phyloP scores from a whole-genome alignment of 2,329 filamentous ascomycete species.

The Fusarium nisikadoi region DNA sequence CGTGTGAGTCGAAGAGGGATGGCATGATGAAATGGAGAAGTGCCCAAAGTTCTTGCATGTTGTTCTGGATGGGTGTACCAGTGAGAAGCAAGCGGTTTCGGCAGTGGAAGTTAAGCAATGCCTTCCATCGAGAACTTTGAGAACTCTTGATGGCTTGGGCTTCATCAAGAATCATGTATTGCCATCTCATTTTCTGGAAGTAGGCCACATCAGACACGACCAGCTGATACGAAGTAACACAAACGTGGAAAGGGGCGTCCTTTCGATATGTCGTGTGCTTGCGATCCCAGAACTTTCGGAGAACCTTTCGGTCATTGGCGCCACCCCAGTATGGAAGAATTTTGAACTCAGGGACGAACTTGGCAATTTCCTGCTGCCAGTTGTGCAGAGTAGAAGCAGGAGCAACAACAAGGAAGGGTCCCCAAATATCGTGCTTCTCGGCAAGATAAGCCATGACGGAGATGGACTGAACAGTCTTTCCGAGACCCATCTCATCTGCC shows the following conservation, averaged over 20 bases:
- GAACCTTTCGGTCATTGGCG: constrained; percentile 90
- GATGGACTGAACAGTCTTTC: constrained; percentile 98
- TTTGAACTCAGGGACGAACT: constrained; percentile 94
- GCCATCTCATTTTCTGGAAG: constrained; percentile 99
- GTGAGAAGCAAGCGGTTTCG: constrained; percentile 93
- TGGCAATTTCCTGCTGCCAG: constrained; percentile 98
- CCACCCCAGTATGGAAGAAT: constrained; percentile 98
- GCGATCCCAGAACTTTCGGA: constrained; percentile 98
- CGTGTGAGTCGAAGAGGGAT: constrained; percentile 94
- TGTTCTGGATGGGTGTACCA: constrained; percentile 98
- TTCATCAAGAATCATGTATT: constrained; percentile 99
- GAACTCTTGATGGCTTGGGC: constrained; percentile 99
- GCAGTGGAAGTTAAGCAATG: constrained; percentile 90
- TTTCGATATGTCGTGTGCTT: constrained; percentile 96
- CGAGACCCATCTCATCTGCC: constrained; percentile 99
- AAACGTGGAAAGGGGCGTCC: constrained; percentile 93
- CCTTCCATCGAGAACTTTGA: constrained; percentile 96
- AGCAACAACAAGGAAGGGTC: constrained; percentile 95
- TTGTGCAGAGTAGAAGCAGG: constrained; percentile 97
- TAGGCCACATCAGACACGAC: constrained; percentile 96
- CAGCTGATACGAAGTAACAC: constrained; percentile 96
- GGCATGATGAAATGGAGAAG: constrained; percentile 99
- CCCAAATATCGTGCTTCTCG: constrained; percentile 98
- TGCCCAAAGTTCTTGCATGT: constrained; percentile 99
- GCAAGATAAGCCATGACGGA: constrained; percentile 99